Base-by-base conservation (phyloP, 768 basidiomycete species). In the Leccinum broughii region DNA sequence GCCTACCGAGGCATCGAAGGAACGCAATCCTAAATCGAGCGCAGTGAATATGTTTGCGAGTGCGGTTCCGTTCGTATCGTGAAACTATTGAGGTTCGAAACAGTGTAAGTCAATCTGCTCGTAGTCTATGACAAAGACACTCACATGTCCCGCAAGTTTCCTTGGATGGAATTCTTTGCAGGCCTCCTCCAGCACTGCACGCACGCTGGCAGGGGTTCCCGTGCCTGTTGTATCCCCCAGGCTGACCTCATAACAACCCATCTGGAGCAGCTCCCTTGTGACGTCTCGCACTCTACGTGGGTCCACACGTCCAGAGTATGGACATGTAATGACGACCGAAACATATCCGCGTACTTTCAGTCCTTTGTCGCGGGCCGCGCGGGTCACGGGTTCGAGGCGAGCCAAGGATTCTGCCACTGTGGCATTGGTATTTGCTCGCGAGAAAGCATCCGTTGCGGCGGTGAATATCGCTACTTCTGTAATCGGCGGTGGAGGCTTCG, bases 201-300 rank as follows among this genome's bases (percentile, higher is more conserved):
- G 74, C 32, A 95, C 83, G 41, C 83, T 83, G 26, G 78, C 75
- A 0, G 95, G 93, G 51, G 87, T 90, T 2, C 90, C 95, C 51
- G 85, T 85, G 0, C 95, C 95, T 2, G 92, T 90, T 3, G 95
- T 98, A 71, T 98, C 96, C 0, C 93, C 94, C 22, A 98, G 76
- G 66, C 91, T 91, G 54, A 95, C 85, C 72, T 98, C 92, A 71
- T 96, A 96, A 70, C 93, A 96, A 0, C 95, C 95, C 91, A 97
- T 95, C 60, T 92, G 86, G 5, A 86, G 61, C 37, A 98, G 72
- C 63, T 83, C 86, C 62, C 83, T 82, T 0, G 92, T 78, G 24
- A 96, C 84, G 41, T 88, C 84, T 54, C 85, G 79, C 8, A 94
- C 93, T 17, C 75, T 75, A 51, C 74, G 72, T 15, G 84, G 84